phyloP scores from a whole-genome alignment of 192 early-diverging fungal genomes.

The Diversispora eburnea region DNA sequence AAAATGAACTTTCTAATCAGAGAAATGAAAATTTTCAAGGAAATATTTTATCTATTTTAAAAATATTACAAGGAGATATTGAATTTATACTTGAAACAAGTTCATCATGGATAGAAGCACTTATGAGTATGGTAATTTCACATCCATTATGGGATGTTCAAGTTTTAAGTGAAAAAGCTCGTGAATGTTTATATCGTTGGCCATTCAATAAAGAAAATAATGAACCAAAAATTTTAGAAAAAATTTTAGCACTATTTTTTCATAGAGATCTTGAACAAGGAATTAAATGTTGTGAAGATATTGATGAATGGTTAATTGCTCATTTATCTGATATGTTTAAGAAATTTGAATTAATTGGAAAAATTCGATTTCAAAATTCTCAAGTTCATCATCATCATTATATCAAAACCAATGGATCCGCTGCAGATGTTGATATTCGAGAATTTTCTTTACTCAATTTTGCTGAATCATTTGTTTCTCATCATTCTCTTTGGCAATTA shows the following conservation, averaged over 20 bases:
- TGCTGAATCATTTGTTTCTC: conserved; percentile 7
- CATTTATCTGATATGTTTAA: conserved; percentile 18
- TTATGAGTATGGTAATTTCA: not conserved
- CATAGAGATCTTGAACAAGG: not conserved
- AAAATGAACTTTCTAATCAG: not conserved
- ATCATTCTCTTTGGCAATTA: conserved; percentile 15
- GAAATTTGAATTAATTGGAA: conserved; percentile 1
- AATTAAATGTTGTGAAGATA: conserved; percentile 3
- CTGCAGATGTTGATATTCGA: conserved; percentile 1
- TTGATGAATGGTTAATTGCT: conserved; percentile 15
- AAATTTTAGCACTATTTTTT: too few relatives aligned
- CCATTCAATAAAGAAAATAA: too few relatives aligned
- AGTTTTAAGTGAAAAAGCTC: not conserved
- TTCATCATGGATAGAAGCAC: conserved; percentile 1
- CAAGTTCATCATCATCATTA: too few relatives aligned
- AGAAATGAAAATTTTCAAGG: not conserved
- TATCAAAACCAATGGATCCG: too few relatives aligned
- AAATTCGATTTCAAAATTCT: not conserved
- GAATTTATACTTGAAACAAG: not conserved
- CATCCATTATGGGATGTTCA: not conserved
- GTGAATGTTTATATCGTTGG: not conserved
- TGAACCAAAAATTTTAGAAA: too few relatives aligned
- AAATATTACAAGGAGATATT: conserved; percentile 7
- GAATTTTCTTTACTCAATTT: conserved; percentile 18
- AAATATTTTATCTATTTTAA: not conserved